A percentile compares a stretch with the other conserved stretches of the same genome.
Conservation (phyloP, 345 rosid genomes). For the Citrus maxima region DNA sequence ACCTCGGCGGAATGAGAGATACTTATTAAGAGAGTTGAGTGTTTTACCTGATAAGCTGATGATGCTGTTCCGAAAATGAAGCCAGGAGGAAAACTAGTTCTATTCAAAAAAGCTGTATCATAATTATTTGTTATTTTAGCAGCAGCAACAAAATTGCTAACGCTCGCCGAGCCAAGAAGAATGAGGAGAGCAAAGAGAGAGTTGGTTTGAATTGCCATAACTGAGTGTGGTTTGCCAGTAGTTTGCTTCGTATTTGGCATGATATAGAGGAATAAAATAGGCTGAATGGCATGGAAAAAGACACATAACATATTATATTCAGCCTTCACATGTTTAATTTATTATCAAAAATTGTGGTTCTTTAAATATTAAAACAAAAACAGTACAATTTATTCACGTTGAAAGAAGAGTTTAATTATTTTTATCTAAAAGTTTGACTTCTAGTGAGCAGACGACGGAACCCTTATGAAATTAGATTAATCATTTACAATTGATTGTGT, state of each 20-base stretch:
- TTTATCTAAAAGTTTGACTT: too few species aligned
- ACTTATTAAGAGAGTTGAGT: neutral
- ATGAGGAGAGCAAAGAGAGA: neutral
- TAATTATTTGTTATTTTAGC: neutral
- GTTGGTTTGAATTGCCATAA: neutral
- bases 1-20: neutral
- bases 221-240: neutral
- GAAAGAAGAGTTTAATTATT: too few species aligned
- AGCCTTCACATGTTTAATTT: neutral
- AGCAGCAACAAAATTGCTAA: neutral
- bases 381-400: too few species aligned
- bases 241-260: neutral
- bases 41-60: constrained; percentile 33
- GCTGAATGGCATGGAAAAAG: neutral
- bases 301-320: neutral
- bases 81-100: constrained; percentile 29
- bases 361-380: neutral
- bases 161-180: neutral
- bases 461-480: too few species aligned
- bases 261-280: neutral
- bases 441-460: too few species aligned
- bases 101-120: constrained; percentile 10
- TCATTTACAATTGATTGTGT: too few species aligned
- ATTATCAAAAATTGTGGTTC: neutral
- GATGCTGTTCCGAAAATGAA: constrained; percentile 50